These are phyloP conservation scores for Talaromyces sp. DNA, from an alignment of 2,329 filamentous ascomycete genomes.

Conservation along the genomic window DNA sequence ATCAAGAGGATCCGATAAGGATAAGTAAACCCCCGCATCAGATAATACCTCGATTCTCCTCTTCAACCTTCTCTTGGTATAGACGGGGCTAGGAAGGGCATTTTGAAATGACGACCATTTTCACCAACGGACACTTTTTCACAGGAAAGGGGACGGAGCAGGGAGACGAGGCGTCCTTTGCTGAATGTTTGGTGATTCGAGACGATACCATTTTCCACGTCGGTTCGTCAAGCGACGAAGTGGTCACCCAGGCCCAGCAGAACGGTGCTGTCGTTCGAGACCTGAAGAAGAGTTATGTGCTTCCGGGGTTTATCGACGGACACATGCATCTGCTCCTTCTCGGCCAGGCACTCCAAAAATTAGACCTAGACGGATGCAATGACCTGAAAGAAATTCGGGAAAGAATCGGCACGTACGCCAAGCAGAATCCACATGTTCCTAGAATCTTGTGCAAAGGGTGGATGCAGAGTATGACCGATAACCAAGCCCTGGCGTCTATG, in stretches of 20 bases:
- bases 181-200: constrained; percentile 38
- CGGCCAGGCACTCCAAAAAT: constrained; percentile 46
- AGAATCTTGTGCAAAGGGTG: constrained; percentile 48
- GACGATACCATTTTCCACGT: constrained; percentile 43
- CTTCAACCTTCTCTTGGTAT: neutral
- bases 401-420: constrained; percentile 41
- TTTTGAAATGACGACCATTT: constrained; percentile 25
- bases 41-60: neutral
- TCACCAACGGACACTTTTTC: constrained; percentile 36
- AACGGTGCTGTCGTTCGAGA: constrained; percentile 28
- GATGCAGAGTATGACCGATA: constrained; percentile 48
- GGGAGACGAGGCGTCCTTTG: constrained; percentile 25
- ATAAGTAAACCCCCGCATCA: constrained; percentile 2
- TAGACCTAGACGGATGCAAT: constrained; percentile 42
- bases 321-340: constrained; percentile 51
- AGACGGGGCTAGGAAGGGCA: neutral
- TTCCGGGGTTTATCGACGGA: constrained; percentile 50
- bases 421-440: constrained; percentile 36
- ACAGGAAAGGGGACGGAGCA: constrained; percentile 18
- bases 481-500: constrained; percentile 44
- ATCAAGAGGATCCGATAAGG: neutral
- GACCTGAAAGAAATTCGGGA: constrained; percentile 44
- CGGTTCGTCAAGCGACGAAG: constrained; percentile 32
- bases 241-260: constrained; percentile 22
- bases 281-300: constrained; percentile 36